A percentile compares a stretch with the other conserved stretches of the same genome.
Conservation (phyloP, 176 grass and related monocot genomes). For the Oryza punctata region DNA sequence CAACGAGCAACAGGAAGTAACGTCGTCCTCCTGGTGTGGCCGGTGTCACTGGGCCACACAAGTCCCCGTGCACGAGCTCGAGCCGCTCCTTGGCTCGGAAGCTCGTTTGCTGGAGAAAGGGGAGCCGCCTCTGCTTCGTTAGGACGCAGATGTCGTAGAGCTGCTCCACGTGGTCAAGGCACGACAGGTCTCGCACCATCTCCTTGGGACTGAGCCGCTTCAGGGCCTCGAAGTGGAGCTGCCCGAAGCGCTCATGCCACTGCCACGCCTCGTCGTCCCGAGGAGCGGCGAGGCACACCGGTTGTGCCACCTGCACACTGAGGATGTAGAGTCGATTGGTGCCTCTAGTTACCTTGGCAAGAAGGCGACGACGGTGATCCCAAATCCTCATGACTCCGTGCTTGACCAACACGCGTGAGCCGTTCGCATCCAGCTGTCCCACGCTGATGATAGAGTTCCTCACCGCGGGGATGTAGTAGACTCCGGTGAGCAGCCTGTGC, state of each 20-base stretch:
- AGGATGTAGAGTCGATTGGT: too few species aligned
- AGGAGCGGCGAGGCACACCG: too few species aligned
- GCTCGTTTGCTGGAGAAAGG: not conserved
- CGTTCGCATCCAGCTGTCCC: not conserved
- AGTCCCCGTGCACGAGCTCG: too few species aligned
- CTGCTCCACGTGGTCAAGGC: not conserved
- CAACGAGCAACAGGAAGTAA: too few species aligned
- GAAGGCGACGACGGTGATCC: not conserved
- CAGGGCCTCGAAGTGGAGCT: not conserved
- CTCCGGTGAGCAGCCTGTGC: not conserved
- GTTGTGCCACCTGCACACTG: too few species aligned
- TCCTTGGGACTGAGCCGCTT: not conserved
- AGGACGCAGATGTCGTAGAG: not conserved
- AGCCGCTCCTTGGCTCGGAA: too few species aligned
- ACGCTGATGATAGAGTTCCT: not conserved
- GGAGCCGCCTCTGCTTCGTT: not conserved
- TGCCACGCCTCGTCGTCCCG: too few species aligned
- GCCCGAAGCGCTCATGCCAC: too few species aligned
- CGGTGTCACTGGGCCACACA: too few species aligned
- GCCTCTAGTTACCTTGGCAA: not conserved
- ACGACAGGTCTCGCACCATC: not conserved
- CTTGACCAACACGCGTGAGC: too few species aligned
- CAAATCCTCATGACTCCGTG: too few species aligned
- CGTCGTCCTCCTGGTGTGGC: too few species aligned
- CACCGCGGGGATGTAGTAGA: not conserved